phyloP scores from a whole-genome alignment of 345 rosid genomes.

The Eutrema heterophyllum region DNA sequence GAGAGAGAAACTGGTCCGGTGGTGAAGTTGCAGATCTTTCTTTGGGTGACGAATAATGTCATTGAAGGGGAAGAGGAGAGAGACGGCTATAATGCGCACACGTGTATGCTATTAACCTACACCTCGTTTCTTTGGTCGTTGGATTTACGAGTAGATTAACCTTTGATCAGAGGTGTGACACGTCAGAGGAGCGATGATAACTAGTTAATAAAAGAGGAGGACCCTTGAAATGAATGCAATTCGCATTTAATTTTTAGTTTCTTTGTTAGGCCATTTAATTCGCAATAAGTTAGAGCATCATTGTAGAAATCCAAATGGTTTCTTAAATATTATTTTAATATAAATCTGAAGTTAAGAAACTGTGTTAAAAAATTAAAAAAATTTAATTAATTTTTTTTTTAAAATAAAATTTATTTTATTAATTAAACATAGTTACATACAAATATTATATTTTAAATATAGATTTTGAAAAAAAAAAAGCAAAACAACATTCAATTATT shows the following conservation, averaged over 20 bases:
- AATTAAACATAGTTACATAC: too few relatives aligned
- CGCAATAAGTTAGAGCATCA: constrained; percentile 1
- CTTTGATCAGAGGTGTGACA: constrained; percentile 5
- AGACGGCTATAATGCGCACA: neutral
- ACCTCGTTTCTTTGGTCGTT: constrained; percentile 10
- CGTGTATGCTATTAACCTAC: constrained; percentile 12
- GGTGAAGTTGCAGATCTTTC: constrained; percentile 40
- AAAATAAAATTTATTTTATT: too few relatives aligned
- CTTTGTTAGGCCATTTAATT: neutral
- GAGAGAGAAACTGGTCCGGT: constrained; percentile 25
- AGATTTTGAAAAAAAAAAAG: too few relatives aligned
- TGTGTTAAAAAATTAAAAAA: too few relatives aligned
- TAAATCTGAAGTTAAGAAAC: too few relatives aligned
- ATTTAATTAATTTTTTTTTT: too few relatives aligned
- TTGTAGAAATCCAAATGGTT: too few relatives aligned
- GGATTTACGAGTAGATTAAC: constrained; percentile 7
- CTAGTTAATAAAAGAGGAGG: neutral
- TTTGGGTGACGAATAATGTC: constrained; percentile 25
- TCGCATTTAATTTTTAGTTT: constrained; percentile 4
- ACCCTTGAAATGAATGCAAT: neutral
- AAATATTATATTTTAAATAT: too few relatives aligned
- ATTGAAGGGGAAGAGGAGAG: constrained; percentile 6
- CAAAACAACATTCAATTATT: too few relatives aligned
- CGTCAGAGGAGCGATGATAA: constrained; percentile 9
- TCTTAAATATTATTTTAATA: too few relatives aligned